Evolutionary conservation across 1,284 basidiomycete genomes (phyloP).

Genomic region (Ustilago trichophora): DNA sequence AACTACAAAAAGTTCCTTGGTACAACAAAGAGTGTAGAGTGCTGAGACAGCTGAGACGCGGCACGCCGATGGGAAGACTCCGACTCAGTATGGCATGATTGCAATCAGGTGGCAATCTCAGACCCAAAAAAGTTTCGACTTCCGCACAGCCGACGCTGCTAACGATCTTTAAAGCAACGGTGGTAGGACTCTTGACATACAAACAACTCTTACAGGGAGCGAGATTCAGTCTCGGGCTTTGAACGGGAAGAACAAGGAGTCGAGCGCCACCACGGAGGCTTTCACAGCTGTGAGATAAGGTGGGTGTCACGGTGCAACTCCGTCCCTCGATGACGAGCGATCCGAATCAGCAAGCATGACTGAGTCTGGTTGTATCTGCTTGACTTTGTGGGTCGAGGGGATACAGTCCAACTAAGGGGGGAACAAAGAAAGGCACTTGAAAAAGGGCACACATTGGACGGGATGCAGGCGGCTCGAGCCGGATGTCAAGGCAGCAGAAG

Average conservation of each 20-base stretch:
- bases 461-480: neutral
- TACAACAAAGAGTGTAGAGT: too few relatives aligned
- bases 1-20: too few relatives aligned
- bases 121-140: too few relatives aligned
- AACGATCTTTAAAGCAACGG: too few relatives aligned
- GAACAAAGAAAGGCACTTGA: neutral
- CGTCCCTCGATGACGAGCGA: constrained; percentile 18
- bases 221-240: too few relatives aligned
- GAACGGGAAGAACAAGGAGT: neutral
- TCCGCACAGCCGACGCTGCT: too few relatives aligned
- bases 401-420: too few relatives aligned
- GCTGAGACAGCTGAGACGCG: neutral
- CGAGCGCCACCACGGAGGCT: neutral
- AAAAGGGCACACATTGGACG: neutral
- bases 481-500: neutral
- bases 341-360: neutral
- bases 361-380: too few relatives aligned
- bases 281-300: constrained; percentile 13
- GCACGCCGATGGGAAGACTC: constrained; percentile 13
- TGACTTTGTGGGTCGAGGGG: too few relatives aligned
- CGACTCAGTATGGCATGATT: constrained; percentile 22
- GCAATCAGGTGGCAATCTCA: too few relatives aligned
- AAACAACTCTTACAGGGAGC: too few relatives aligned
- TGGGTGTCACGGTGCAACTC: constrained; percentile 8
- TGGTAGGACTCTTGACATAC: too few relatives aligned